Conservation (phyloP, 345 rosid species). For the Rhodomyrtus tomentosa region DNA sequence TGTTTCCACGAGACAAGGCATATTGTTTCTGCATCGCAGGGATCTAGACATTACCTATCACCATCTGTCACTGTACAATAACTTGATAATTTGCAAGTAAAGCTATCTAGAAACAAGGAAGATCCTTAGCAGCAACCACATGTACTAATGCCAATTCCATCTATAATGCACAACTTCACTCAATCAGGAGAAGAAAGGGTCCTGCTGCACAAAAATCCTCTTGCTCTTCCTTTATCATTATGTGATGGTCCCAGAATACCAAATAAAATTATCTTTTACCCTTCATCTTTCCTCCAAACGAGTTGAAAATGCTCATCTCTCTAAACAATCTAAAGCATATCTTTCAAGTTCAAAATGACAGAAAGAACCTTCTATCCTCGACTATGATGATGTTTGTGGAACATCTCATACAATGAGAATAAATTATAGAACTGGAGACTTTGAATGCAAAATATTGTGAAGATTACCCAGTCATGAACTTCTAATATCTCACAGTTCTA, state of each 20-base stretch:
- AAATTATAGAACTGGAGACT: neutral
- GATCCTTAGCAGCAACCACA: neutral
- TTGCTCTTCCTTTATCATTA: neutral
- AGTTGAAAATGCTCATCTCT: neutral
- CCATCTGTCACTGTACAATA: neutral
- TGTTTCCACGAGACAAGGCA: neutral
- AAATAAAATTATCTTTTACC: neutral
- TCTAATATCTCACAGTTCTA: slow-evolving; percentile 14
- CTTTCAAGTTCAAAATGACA: neutral
- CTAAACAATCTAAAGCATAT: neutral
- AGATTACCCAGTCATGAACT: neutral
- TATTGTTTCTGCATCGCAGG: neutral
- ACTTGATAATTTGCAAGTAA: neutral
- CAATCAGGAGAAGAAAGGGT: neutral
- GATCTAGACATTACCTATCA: neutral
- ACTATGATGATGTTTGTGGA: neutral
- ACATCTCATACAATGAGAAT: neutral
- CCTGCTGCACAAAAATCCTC: neutral
- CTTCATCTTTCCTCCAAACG: neutral
- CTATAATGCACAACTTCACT: neutral
- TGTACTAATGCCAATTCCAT: neutral
- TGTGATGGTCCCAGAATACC: neutral
- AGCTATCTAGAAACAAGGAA: neutral
- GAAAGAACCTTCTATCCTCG: neutral
- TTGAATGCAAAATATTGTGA: neutral